Conservation (phyloP, 176 grass and related monocot genomes). For the Tuctoria greenei region DNA sequence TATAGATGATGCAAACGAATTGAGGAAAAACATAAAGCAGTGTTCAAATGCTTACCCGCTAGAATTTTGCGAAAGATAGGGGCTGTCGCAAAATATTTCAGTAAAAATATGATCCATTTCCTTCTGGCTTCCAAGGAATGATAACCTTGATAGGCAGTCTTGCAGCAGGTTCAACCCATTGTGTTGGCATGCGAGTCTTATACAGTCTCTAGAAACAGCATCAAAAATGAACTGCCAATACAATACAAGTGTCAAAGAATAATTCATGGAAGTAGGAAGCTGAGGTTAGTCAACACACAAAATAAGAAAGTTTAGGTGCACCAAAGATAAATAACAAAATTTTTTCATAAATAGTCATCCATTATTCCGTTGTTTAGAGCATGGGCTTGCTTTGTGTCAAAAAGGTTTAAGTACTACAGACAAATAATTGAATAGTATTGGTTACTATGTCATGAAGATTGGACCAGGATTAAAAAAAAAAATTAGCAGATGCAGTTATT, state of each 20-base stretch:
- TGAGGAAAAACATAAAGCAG: background rate
- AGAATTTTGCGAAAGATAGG: slow-evolving; percentile 39
- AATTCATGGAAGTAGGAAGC: background rate
- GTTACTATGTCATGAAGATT: background rate
- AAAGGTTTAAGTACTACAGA: background rate
- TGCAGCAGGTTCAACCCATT: slow-evolving; percentile 44
- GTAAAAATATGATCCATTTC: slow-evolving; percentile 20
- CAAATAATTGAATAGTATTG: no score
- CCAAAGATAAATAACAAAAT: background rate
- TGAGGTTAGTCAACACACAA: background rate
- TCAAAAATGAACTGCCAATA: slow-evolving; percentile 48
- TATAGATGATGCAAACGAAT: background rate
- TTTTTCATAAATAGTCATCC: background rate
- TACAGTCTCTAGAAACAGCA: slow-evolving; percentile 27
- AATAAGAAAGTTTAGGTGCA: background rate
- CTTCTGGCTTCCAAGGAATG: background rate
- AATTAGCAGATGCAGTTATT: background rate
- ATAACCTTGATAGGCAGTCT: slow-evolving; percentile 41
- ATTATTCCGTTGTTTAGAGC: background rate
- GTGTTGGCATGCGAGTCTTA: slow-evolving; percentile 31
- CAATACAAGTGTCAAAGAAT: background rate
- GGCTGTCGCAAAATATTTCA: slow-evolving; percentile 3
- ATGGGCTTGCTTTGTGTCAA: background rate
- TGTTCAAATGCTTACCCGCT: slow-evolving; percentile 44
- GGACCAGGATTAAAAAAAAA: background rate